phyloP scores from a whole-genome alignment of 208 protist genomes.

The Acanthamoeba royreba region DNA sequence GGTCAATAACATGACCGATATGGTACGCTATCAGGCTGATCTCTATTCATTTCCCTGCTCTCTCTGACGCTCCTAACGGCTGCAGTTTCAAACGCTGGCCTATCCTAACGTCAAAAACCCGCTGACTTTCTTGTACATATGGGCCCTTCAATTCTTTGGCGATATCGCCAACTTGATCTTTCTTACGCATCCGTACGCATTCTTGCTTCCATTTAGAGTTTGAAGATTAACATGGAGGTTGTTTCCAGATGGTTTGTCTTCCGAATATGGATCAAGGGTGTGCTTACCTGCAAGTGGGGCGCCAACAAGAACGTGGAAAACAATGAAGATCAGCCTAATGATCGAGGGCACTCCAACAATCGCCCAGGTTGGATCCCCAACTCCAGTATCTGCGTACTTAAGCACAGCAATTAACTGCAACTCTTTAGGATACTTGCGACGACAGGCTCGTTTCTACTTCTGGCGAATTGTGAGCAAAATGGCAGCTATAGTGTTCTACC shows the following conservation, averaged over 20 bases:
- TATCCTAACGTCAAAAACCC: slow-evolving; percentile 47
- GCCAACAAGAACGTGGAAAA: background rate
- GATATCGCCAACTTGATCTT: slow-evolving; percentile 60
- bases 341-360: slow-evolving; percentile 59
- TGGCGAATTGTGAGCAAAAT: slow-evolving; percentile 50
- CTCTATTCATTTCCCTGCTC: background rate
- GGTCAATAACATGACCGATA: slow-evolving; percentile 53
- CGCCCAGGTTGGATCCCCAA: background rate
- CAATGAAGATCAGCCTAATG: slow-evolving; percentile 23
- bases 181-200: slow-evolving; percentile 45
- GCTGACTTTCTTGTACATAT: slow-evolving; percentile 41
- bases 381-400: no score
- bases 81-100: slow-evolving; percentile 44
- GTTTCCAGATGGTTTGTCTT: slow-evolving; percentile 36
- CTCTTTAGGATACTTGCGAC: slow-evolving; percentile 17
- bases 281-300: slow-evolving; percentile 13
- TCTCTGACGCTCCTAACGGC: background rate
- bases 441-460: slow-evolving; percentile 54
- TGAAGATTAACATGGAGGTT: no score
- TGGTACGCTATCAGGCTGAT: no score
- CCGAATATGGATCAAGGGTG: background rate
- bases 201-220: background rate
- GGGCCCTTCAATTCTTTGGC: background rate
- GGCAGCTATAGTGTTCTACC: slow-evolving; percentile 33
- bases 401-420: no score